Percentiles rank a stretch among this genome's conserved stretches.
These are phyloP conservation scores for Pseudogymnoascus sp. DNA, from an alignment of 2,329 filamentous ascomycete genomes.

Conservation along the genomic window DNA sequence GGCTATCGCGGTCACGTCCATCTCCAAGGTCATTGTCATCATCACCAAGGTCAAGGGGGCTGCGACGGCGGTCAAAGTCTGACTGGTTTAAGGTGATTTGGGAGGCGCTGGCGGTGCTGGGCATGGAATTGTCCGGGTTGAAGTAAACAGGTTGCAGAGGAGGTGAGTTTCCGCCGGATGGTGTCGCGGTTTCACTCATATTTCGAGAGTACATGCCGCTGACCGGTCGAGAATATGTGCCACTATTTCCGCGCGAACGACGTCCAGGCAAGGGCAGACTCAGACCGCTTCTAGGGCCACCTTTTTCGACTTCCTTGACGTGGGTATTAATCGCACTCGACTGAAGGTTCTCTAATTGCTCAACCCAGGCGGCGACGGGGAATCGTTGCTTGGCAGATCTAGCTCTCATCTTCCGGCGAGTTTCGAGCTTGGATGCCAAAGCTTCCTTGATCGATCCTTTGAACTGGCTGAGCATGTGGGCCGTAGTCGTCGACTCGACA, in stretches of 20 bases:
- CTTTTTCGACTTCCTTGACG: conserved; percentile 21
- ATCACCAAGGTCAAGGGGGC: background rate
- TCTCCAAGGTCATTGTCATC: background rate
- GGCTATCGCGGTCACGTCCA: background rate
- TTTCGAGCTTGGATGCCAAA: conserved; percentile 46
- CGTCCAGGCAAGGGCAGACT: background rate
- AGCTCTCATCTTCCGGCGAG: conserved; percentile 54
- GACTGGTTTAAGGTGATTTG: background rate
- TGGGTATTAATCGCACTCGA: conserved; percentile 47
- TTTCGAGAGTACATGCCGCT: conserved; percentile 1
- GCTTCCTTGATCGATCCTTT: conserved; percentile 55
- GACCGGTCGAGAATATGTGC: conserved; percentile 2
- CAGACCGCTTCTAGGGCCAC: background rate
- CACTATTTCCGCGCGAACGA: background rate
- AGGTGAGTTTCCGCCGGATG: background rate
- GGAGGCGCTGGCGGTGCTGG: background rate
- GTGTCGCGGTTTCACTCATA: background rate
- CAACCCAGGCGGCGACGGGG: conserved; percentile 58
- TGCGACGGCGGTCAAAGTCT: background rate
- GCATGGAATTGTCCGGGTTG: background rate
- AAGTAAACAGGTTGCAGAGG: background rate
- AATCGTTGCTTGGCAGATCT: conserved; percentile 57
- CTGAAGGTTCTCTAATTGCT: conserved; percentile 55
- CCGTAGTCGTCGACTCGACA: conserved; percentile 55
- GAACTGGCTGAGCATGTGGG: conserved; percentile 57